Conservation (phyloP, 163 green algal species). For the Scenedesmus sp. region DNA sequence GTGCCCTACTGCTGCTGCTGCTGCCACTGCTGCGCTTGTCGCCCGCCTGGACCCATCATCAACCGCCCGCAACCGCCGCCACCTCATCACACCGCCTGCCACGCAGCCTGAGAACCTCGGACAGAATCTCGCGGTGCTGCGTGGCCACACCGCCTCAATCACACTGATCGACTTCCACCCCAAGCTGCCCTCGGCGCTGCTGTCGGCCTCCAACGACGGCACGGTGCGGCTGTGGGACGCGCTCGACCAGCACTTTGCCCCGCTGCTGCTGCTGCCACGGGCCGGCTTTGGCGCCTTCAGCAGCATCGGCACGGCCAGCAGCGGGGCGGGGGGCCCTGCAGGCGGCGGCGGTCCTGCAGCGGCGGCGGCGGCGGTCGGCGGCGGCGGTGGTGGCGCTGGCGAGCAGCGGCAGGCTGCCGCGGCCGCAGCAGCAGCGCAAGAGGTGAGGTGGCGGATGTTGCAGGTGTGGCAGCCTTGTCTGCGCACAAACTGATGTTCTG, state of each 20-base stretch:
- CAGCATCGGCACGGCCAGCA: not conserved
- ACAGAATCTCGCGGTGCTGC: conserved; percentile 73
- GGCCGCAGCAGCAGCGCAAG: conserved; percentile 2
- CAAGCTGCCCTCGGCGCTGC: conserved; percentile 64
- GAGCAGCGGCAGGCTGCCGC: conserved; percentile 13
- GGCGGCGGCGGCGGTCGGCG: not conserved
- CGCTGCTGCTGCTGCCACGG: conserved; percentile 49
- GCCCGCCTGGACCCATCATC: no score
- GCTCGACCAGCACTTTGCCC: conserved; percentile 22
- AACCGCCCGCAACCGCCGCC: no score
- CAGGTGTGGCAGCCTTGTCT: not conserved
- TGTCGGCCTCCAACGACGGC: conserved; percentile 87
- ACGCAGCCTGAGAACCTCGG: conserved; percentile 66
- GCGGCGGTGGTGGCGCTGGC: not conserved
- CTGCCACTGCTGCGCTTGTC: not conserved
- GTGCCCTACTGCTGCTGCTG: not conserved
- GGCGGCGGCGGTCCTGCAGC: conserved; percentile 39
- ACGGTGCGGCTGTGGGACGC: conserved; percentile 87
- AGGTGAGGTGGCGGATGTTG: not conserved
- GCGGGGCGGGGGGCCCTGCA: not conserved
- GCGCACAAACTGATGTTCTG: not conserved
- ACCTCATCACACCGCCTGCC: no score
- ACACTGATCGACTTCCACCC: conserved; percentile 84
- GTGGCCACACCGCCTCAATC: conserved; percentile 74
- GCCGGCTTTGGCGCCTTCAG: not conserved